A percentile compares a stretch with the other conserved stretches of the same genome.
Evolutionary conservation across 75 land plant species (phyloP).

Genomic region (Chamaecyparis obtusa): DNA sequence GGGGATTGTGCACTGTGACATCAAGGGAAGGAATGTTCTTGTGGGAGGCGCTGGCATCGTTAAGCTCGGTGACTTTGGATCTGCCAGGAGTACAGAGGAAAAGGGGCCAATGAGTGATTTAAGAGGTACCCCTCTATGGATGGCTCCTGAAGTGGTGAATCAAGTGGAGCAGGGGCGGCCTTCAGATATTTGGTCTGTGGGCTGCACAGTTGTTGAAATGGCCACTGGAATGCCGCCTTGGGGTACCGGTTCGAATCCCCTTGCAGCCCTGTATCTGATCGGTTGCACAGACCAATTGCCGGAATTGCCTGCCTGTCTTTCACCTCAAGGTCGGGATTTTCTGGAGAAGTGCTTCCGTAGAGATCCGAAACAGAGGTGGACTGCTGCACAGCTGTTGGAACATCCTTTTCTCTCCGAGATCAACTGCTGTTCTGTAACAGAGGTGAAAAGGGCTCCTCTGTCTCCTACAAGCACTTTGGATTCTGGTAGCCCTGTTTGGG

Average conservation of each 20-base stretch:
- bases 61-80: slow-evolving; percentile 52
- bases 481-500: background rate
- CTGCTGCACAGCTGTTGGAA: slow-evolving; percentile 20
- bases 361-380: slow-evolving; percentile 40
- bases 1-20: slow-evolving; percentile 78
- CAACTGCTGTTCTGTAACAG: background rate
- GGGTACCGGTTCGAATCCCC: slow-evolving; percentile 15
- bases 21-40: slow-evolving; percentile 57
- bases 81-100: slow-evolving; percentile 22
- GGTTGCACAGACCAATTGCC: slow-evolving; percentile 29
- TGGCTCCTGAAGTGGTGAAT: slow-evolving; percentile 35
- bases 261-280: slow-evolving; percentile 23
- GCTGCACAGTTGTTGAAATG: slow-evolving; percentile 46
- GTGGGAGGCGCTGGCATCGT: slow-evolving; percentile 32
- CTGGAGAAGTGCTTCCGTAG: slow-evolving; percentile 32
- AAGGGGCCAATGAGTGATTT: background rate
- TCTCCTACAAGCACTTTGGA: slow-evolving; percentile 7
- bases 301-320: slow-evolving; percentile 18
- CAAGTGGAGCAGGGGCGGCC: slow-evolving; percentile 23
- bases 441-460: background rate
- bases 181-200: slow-evolving; percentile 45
- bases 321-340: slow-evolving; percentile 37
- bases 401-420: slow-evolving; percentile 21
- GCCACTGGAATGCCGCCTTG: slow-evolving; percentile 32
- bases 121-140: slow-evolving; percentile 47